phyloP scores from a whole-genome alignment of 305 asterid species.

The Ajuga reptans region DNA sequence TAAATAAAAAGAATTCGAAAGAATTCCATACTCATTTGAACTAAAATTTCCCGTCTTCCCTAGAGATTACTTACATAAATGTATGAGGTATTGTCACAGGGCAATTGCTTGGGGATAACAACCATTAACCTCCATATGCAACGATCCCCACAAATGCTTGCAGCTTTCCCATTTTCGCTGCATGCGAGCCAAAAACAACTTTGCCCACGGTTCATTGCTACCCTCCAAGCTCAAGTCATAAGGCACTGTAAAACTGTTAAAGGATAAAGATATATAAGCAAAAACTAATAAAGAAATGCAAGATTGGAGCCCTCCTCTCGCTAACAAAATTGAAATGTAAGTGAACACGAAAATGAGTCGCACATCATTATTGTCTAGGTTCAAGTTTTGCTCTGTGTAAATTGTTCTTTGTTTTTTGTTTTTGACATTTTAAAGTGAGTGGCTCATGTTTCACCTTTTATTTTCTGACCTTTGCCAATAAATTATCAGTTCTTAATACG shows the following conservation, averaged over 20 bases:
- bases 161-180: slow-evolving; percentile 39
- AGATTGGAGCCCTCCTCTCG: not conserved
- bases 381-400: not conserved
- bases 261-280: not conserved
- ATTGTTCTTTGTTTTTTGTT: not conserved
- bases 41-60: not conserved
- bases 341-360: not conserved
- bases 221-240: slow-evolving; percentile 68
- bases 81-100: slow-evolving; percentile 27
- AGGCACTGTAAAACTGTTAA: slow-evolving; percentile 72
- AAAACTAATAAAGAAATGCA: not conserved
- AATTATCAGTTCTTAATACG: not conserved
- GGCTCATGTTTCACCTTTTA: not conserved
- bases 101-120: slow-evolving; percentile 76
- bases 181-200: slow-evolving; percentile 46
- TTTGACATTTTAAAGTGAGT: not conserved
- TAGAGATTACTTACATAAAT: not conserved
- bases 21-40: not conserved
- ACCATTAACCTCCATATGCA: slow-evolving; percentile 61
- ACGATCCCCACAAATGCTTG: slow-evolving; percentile 64
- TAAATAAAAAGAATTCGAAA: not conserved
- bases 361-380: not conserved
- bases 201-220: slow-evolving; percentile 65
- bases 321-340: not conserved
- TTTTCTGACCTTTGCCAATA: not conserved